Base-by-base conservation (phyloP, 495 filamentous ascomycete genomes). In the Penicillium riverlandense region DNA sequence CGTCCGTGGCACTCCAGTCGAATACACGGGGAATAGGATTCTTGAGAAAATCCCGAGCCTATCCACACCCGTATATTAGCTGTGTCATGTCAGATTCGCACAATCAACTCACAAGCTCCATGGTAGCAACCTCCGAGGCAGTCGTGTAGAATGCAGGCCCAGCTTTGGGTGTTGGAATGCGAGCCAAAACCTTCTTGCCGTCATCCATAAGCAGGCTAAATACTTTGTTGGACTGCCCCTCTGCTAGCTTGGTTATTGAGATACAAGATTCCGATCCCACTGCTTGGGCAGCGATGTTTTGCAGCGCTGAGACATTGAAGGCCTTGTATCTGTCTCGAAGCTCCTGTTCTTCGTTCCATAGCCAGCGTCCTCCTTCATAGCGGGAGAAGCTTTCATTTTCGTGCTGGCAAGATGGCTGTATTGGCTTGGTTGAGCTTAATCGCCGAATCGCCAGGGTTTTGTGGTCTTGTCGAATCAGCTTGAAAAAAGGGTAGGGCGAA, bases 51-150 rank as follows among this genome's bases (percentile, higher is more conserved):
- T 48, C 31, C 35, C 53, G 55, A 37, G 38, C 53, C 49, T 56
- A 15, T 14, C 9, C 47, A 33, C 40, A n/a, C 12, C 8, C 4
- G 4, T 4, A 16, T 16, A 52, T 43, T 8, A 49, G 34, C 41
- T 37, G 33, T 30, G 11, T 40, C 13, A n/a, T 32, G 14, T 15
- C 29, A 43, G 11, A n/a, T 1, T 6, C 9, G 8, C 4, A 34
- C 8, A 51, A 43, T 33, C 31, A 9, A 48, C 53, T 36, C 16
- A 67, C 52, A 48, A 65, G 61, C 27, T 57, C 49, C 44, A 65
- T 57, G 8, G 67, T 71, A 8, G 67, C 67, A 40, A 67, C 61
- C 48, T 69, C 64, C 14, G 64, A 69, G 6, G 66, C 63, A 14
- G 57, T 57, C 8, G 59, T 52, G 32, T 61, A 56, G 32, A 58